A percentile compares a stretch with the other conserved stretches of the same genome.
These are phyloP conservation scores for Heracleum sosnowskyi DNA, from an alignment of 129 eudicot genomes.

Conservation along the genomic window DNA sequence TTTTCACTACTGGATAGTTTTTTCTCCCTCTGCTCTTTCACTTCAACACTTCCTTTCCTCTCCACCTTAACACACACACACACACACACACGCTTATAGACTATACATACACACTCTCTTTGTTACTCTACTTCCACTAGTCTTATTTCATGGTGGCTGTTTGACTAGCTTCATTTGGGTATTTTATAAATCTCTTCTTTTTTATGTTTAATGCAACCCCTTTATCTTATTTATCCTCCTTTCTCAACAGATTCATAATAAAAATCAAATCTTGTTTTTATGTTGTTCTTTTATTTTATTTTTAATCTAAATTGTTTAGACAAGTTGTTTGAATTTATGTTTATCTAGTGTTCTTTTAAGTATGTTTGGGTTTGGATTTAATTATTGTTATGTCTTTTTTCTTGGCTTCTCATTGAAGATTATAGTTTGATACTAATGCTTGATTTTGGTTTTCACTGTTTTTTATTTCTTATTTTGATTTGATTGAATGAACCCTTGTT, in stretches of 20 bases:
- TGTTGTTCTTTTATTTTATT: too few species aligned
- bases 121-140: background rate
- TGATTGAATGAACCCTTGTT: background rate
- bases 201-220: background rate
- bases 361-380: background rate
- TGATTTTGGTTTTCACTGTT: background rate
- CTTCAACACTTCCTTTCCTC: background rate
- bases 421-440: background rate
- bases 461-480: background rate
- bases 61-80: too few species aligned
- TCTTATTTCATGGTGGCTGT: background rate
- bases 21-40: background rate
- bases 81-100: background rate
- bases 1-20: background rate
- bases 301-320: background rate
- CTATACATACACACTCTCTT: background rate
- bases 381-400: background rate
- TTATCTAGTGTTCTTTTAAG: background rate
- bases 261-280: background rate
- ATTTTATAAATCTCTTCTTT: background rate
- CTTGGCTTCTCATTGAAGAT: background rate
- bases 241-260: background rate
- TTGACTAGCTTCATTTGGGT: background rate
- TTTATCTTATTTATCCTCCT: background rate
- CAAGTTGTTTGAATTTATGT: background rate